A percentile compares a stretch with the other conserved stretches of the same genome.
phyloP scores from a whole-genome alignment of 2,329 filamentous ascomycete genomes.

The Alternaria metachromatica region DNA sequence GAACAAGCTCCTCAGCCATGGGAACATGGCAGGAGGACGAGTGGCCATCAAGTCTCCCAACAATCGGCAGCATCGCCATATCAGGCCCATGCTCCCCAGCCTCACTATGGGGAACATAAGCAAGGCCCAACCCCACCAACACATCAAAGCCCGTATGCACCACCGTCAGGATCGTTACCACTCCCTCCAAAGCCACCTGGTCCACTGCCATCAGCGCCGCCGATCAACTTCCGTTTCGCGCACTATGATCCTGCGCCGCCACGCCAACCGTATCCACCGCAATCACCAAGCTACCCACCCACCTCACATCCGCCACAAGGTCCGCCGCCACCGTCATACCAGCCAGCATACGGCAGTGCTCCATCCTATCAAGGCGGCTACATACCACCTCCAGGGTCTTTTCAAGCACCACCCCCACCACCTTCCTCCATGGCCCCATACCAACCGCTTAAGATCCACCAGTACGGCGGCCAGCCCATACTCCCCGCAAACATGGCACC shows the following conservation, averaged over 20 bases:
- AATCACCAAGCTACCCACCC: constrained; percentile 30
- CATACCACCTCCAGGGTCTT: constrained; percentile 41
- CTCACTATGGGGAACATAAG: constrained; percentile 31
- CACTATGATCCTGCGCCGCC: constrained; percentile 45
- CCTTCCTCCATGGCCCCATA: constrained; percentile 31
- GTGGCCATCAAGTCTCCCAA: constrained; percentile 36
- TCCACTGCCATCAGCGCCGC: constrained; percentile 30
- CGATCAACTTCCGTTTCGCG: constrained; percentile 45
- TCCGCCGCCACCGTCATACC: constrained; percentile 57
- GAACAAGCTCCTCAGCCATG: constrained; percentile 33
- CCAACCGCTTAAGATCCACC: constrained; percentile 45
- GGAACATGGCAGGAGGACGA: constrained; percentile 37
- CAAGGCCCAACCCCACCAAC: constrained; percentile 24
- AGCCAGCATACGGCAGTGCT: constrained; percentile 25
- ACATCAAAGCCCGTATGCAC: constrained; percentile 44
- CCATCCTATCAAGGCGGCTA: constrained; percentile 39
- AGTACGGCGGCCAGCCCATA: constrained; percentile 51
- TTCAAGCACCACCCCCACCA: constrained; percentile 42
- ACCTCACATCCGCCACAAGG: constrained; percentile 24
- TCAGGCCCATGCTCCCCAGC: constrained; percentile 32
- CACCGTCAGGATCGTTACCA: constrained; percentile 26
- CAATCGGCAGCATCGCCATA: constrained; percentile 32
- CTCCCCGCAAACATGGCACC: constrained; percentile 48
- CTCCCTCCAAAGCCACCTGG: constrained; percentile 42
- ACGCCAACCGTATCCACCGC: constrained; percentile 29